Conservation (phyloP, 73 alveolate genomes). For the Paramecium primaurelia region DNA sequence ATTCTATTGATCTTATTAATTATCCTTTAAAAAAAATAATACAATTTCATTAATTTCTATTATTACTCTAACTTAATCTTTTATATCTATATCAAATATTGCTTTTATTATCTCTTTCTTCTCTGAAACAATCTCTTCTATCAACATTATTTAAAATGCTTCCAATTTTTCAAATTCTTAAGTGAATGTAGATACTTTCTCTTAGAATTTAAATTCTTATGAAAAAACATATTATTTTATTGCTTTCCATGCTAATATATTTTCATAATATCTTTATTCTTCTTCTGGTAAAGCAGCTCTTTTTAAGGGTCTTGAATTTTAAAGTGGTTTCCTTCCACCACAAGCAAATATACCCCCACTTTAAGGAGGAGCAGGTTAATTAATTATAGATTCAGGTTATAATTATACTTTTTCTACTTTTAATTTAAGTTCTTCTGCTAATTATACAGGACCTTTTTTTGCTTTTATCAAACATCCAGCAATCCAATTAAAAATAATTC, state of each 20-base stretch:
- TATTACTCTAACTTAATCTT: neutral
- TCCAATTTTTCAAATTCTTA: neutral
- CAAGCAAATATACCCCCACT: neutral
- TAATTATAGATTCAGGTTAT: neutral
- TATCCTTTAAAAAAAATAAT: neutral
- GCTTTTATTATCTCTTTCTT: neutral
- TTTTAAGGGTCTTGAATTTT: neutral
- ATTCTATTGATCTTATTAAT: neutral
- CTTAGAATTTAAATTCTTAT: neutral
- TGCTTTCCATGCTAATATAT: conserved; percentile 3
- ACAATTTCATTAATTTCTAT: neutral
- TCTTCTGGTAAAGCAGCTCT: neutral
- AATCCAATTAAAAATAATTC: conserved; percentile 24
- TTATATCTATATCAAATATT: conserved; percentile 10
- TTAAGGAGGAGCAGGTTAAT: neutral
- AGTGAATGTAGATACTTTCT: neutral
- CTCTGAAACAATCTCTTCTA: neutral
- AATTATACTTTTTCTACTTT: neutral
- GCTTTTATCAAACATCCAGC: neutral
- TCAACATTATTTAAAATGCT: neutral
- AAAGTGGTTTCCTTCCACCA: conserved; percentile 1
- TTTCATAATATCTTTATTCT: neutral
- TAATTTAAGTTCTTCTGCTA: neutral
- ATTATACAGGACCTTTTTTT: neutral
- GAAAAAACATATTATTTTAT: neutral